A percentile compares a stretch with the other conserved stretches of the same genome.
Evolutionary conservation across 305 asterid genomes (phyloP).

Genomic region (Petunia hybrid): DNA sequence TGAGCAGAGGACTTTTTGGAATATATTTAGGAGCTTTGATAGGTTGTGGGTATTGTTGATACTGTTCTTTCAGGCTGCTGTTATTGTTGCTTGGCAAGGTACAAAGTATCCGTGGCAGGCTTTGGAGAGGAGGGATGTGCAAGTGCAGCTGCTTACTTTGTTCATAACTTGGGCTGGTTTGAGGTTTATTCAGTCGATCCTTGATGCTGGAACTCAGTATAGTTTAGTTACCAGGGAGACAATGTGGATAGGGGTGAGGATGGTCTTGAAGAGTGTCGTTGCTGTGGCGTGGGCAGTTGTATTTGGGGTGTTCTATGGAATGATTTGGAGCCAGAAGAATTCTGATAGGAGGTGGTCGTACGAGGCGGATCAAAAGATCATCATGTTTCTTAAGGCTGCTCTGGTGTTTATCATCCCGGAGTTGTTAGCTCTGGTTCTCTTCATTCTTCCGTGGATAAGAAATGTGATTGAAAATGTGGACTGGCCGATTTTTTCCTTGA

Average conservation of each 20-base stretch:
- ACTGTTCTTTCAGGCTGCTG: slow-evolving; percentile 88
- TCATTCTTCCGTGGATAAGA: slow-evolving; percentile 84
- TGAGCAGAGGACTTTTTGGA: slow-evolving; percentile 98
- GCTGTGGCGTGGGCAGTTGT: slow-evolving; percentile 78
- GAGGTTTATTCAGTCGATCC: slow-evolving; percentile 82
- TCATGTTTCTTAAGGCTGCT: slow-evolving; percentile 75
- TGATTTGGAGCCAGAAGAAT: slow-evolving; percentile 88
- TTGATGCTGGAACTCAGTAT: slow-evolving; percentile 97
- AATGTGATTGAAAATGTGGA: slow-evolving; percentile 76
- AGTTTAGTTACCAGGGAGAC: slow-evolving; percentile 87
- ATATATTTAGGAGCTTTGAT: slow-evolving; percentile 90
- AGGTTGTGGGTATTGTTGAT: slow-evolving; percentile 90
- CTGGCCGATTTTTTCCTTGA: slow-evolving; percentile 60
- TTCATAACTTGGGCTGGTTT: slow-evolving; percentile 94
- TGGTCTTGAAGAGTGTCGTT: slow-evolving; percentile 84
- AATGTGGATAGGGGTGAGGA: slow-evolving; percentile 74
- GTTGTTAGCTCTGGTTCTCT: slow-evolving; percentile 72
- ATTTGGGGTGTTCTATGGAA: slow-evolving; percentile 78
- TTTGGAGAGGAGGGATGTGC: slow-evolving; percentile 68
- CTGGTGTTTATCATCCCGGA: slow-evolving; percentile 80
- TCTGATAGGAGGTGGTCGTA: slow-evolving; percentile 72
- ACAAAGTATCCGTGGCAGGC: slow-evolving; percentile 83
- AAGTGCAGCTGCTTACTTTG: slow-evolving; percentile 78
- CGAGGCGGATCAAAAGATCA: slow-evolving; percentile 72
- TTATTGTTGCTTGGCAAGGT: slow-evolving; percentile 83